Conservation (phyloP, 2,329 filamentous ascomycete genomes). For the Trichoderma afroharzianum region DNA sequence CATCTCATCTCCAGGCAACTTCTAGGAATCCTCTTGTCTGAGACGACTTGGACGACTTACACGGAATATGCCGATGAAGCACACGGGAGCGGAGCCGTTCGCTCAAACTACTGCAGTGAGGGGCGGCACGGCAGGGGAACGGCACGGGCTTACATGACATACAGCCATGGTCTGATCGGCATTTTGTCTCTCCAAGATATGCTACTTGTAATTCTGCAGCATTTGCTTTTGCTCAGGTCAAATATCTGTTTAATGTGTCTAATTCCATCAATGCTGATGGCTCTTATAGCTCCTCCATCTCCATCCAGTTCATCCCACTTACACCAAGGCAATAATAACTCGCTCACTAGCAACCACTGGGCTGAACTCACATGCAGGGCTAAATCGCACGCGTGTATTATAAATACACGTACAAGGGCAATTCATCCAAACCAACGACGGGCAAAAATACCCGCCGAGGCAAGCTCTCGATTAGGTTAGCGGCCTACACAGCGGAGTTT, state of each 20-base stretch:
- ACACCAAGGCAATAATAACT: neutral
- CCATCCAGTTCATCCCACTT: neutral
- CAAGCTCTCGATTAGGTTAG: neutral
- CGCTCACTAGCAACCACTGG: neutral
- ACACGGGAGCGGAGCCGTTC: neutral
- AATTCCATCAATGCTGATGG: neutral
- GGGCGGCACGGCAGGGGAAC: neutral
- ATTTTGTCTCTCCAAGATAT: neutral
- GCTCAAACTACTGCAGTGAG: neutral
- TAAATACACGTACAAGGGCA: neutral
- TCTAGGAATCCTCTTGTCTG: neutral
- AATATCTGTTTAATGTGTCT: neutral
- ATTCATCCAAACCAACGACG: neutral
- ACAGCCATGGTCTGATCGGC: neutral
- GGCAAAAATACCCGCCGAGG: neutral
- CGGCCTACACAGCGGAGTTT: neutral
- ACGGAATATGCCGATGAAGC: neutral
- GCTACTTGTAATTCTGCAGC: neutral
- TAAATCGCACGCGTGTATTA: neutral
- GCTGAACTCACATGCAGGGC: neutral
- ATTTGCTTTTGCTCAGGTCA: neutral
- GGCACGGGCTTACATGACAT: neutral
- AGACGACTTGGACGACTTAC: no score
- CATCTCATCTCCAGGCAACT: neutral
- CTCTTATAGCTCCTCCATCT: neutral